These are phyloP conservation scores for Pichia sp. DNA, from an alignment of 1,139 yeast genomes.

Conservation along the genomic window DNA sequence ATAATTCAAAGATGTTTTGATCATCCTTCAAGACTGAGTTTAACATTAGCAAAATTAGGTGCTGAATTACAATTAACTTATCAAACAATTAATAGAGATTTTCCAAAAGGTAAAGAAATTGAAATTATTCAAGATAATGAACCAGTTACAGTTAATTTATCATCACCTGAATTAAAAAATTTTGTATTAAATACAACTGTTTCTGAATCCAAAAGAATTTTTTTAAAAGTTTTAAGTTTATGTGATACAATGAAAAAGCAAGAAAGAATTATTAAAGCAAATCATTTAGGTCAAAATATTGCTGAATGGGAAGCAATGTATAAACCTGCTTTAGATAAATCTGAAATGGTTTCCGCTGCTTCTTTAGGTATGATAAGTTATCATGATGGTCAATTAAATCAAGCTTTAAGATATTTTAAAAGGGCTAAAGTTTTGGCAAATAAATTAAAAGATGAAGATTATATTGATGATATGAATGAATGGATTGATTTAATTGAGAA, in stretches of 20 bases:
- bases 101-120: conserved; percentile 12
- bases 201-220: conserved; percentile 16
- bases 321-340: conserved; percentile 17
- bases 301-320: conserved; percentile 15
- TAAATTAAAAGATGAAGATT: conserved; percentile 15
- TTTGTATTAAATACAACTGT: conserved; percentile 14
- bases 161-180: conserved; percentile 13
- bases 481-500: conserved; percentile 16
- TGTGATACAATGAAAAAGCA: conserved; percentile 17
- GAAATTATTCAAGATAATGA: conserved; percentile 14
- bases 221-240: conserved; percentile 13
- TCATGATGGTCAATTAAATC: conserved; percentile 9
- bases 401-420: conserved; percentile 15
- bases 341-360: conserved; percentile 21
- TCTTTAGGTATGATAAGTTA: conserved; percentile 19
- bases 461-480: conserved; percentile 15
- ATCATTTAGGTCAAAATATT: conserved; percentile 10
- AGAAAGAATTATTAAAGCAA: conserved; percentile 5
- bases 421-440: conserved; percentile 18
- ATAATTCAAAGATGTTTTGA: conserved; percentile 19
- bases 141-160: conserved; percentile 9
- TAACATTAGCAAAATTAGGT: conserved; percentile 19
- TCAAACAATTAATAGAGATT: conserved; percentile 12
- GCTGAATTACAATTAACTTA: conserved; percentile 17
- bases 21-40: conserved; percentile 18